Evolutionary conservation across 2,329 filamentous ascomycete species (phyloP).

Genomic region (Dactylellina haptotyla): DNA sequence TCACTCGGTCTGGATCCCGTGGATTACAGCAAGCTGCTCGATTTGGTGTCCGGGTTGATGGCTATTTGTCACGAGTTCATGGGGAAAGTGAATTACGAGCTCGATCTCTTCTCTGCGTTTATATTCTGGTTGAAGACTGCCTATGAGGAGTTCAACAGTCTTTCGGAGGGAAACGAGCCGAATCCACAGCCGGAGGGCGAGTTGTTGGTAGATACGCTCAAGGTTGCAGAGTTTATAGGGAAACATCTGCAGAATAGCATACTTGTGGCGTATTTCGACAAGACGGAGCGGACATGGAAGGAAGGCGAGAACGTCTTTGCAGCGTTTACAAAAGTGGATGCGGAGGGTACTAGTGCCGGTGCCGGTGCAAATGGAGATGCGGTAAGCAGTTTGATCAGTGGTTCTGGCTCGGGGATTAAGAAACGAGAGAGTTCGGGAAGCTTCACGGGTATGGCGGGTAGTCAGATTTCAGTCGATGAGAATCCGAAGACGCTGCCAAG

Average conservation of each 20-base stretch:
- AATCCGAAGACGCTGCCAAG: slow-evolving; percentile 52
- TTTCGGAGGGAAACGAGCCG: slow-evolving; percentile 57
- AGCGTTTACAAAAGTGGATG: slow-evolving; percentile 54
- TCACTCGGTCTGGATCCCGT: slow-evolving; percentile 58
- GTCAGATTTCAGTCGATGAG: slow-evolving; percentile 17
- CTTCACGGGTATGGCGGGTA: slow-evolving; percentile 15
- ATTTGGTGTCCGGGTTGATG: slow-evolving; percentile 57
- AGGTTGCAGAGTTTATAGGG: slow-evolving; percentile 58
- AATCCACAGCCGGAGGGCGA: slow-evolving; percentile 52
- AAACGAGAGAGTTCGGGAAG: slow-evolving; percentile 49
- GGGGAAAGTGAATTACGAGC: slow-evolving; percentile 57
- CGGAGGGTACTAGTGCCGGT: neutral
- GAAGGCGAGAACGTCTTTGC: slow-evolving; percentile 57
- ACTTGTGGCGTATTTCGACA: slow-evolving; percentile 56
- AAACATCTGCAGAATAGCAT: slow-evolving; percentile 57
- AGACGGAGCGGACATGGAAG: slow-evolving; percentile 48
- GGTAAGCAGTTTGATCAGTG: slow-evolving; percentile 45
- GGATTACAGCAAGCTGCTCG: slow-evolving; percentile 58
- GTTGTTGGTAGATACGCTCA: slow-evolving; percentile 56
- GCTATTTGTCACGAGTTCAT: slow-evolving; percentile 58
- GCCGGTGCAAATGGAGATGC: slow-evolving; percentile 7
- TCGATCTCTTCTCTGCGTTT: slow-evolving; percentile 57
- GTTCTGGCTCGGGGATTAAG: slow-evolving; percentile 44
- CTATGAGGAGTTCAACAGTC: slow-evolving; percentile 57
- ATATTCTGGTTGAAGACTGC: slow-evolving; percentile 57